Evolutionary conservation across 176 grass and related monocot species (phyloP).

Genomic region (Ampelocalamus luodianensis): DNA sequence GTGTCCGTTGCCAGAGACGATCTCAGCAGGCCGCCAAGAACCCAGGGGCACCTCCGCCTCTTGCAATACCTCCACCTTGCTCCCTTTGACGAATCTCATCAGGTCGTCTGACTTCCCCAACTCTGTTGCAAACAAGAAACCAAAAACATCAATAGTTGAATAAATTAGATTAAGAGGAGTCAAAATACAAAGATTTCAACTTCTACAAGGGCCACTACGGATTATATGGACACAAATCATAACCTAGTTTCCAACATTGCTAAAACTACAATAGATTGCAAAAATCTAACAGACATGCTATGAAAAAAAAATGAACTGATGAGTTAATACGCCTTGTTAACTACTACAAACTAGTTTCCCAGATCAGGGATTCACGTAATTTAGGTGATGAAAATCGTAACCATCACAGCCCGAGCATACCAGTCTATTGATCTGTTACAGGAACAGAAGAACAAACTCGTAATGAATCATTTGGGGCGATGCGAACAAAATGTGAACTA

Average conservation of each 20-base stretch:
- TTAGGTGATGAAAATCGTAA: not conserved
- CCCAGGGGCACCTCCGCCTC: conserved; percentile 52
- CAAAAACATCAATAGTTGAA: not conserved
- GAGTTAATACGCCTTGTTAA: not conserved
- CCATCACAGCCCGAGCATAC: not conserved
- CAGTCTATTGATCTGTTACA: conserved; percentile 14
- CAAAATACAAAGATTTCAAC: not conserved
- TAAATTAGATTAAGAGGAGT: not conserved
- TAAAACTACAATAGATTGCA: conserved; percentile 16
- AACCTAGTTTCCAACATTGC: conserved; percentile 7
- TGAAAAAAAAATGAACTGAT: not conserved
- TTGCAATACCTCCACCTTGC: conserved; percentile 63
- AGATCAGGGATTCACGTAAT: not conserved
- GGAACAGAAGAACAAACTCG: not conserved
- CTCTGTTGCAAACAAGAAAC: conserved; percentile 16
- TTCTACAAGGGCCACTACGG: not conserved
- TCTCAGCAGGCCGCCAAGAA: conserved; percentile 64
- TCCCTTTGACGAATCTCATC: conserved; percentile 66
- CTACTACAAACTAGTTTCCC: not conserved
- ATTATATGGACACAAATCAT: not conserved
- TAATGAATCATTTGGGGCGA: not conserved
- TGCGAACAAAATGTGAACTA: not conserved
- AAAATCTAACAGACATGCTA: not conserved
- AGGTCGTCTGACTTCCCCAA: conserved; percentile 6
- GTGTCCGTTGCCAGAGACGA: conserved; percentile 62